Percentiles rank a stretch among this genome's conserved stretches.
Conservation (phyloP, 805 yeast genomes). For the Kurtzmaniella fragi region DNA sequence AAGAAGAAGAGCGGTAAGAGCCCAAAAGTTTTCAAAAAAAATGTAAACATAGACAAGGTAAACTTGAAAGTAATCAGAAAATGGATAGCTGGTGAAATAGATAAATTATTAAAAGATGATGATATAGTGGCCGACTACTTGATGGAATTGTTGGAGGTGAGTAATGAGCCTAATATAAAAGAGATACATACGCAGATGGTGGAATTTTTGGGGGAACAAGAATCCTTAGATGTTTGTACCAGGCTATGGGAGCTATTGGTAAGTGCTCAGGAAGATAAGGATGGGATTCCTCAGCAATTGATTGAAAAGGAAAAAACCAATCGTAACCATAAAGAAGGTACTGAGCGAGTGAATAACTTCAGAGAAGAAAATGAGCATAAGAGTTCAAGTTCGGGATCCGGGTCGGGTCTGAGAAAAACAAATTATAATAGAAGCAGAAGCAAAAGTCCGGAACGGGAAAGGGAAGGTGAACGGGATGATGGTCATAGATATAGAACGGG, state of each 20-base stretch:
- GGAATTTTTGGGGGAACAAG: constrained; percentile 42
- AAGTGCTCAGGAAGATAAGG: constrained; percentile 38
- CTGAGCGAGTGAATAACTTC: constrained; percentile 1
- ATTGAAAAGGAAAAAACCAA: constrained; percentile 2
- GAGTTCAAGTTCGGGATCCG: background rate
- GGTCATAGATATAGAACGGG: constrained; percentile 1
- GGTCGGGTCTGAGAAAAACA: constrained; percentile 10
- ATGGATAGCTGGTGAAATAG: constrained; percentile 35
- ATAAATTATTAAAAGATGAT: constrained; percentile 43
- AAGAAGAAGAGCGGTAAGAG: constrained; percentile 16
- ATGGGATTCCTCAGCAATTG: constrained; percentile 41
- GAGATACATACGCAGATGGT: constrained; percentile 37
- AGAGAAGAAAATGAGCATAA: constrained; percentile 6
- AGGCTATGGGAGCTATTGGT: constrained; percentile 41
- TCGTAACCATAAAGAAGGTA: background rate
- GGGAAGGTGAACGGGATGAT: constrained; percentile 4
- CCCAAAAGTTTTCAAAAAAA: constrained; percentile 29
- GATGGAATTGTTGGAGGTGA: constrained; percentile 34
- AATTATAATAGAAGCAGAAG: constrained; percentile 22
- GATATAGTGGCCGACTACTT: constrained; percentile 45
- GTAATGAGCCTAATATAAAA: constrained; percentile 29
- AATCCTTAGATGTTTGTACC: constrained; percentile 33
- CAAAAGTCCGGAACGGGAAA: constrained; percentile 2
- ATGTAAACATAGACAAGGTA: constrained; percentile 35
- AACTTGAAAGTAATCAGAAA: constrained; percentile 30